Percentiles rank a stretch among this genome's conserved stretches.
These are phyloP conservation scores for Pyrus bretschneideri DNA, from an alignment of 306 rosid species.

Conservation along the genomic window DNA sequence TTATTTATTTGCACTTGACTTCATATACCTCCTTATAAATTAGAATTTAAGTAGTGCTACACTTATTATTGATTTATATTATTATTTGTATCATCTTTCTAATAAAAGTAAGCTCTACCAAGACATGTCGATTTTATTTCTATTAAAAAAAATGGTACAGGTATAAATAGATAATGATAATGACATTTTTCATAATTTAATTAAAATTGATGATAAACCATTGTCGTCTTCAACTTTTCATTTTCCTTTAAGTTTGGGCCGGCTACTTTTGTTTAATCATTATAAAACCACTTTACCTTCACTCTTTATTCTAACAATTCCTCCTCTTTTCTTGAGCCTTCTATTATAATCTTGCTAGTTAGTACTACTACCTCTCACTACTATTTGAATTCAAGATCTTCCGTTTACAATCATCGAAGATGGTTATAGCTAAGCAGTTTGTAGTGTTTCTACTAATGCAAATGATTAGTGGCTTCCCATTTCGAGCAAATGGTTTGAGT, in stretches of 20 bases:
- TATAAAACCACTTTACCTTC: background rate
- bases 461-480: conserved; percentile 25
- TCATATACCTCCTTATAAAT: background rate
- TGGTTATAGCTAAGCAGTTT: conserved; percentile 1
- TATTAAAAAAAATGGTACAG: no score
- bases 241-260: background rate
- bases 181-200: no score
- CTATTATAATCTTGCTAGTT: background rate
- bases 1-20: background rate
- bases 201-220: background rate
- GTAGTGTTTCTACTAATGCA: conserved; percentile 19
- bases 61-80: no score
- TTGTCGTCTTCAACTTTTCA: background rate
- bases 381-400: background rate
- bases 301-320: background rate
- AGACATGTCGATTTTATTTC: no score
- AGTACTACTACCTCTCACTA: background rate
- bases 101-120: no score
- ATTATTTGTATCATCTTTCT: no score
- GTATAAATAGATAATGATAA: no score
- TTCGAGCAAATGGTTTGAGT: conserved; percentile 34
- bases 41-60: background rate
- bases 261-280: background rate
- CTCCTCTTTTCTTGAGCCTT: background rate
- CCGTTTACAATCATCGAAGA: background rate